These are phyloP conservation scores for Xerocomus amazonicus DNA, from an alignment of 1,284 basidiomycete genomes.

Conservation along the genomic window DNA sequence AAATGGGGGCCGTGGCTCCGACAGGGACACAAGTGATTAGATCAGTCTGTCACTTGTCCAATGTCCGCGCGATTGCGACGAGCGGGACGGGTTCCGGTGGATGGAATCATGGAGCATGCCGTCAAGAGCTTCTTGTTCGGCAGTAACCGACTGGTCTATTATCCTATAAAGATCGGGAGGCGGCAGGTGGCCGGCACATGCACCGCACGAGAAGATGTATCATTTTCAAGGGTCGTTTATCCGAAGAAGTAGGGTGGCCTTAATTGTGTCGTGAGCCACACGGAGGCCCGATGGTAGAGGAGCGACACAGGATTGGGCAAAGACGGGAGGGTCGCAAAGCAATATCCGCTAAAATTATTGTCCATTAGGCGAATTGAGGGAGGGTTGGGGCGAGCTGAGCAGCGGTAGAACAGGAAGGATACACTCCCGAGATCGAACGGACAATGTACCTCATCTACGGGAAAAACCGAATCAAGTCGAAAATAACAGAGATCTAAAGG, in stretches of 20 bases:
- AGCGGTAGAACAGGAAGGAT: slow-evolving; percentile 15
- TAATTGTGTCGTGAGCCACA: slow-evolving; percentile 13
- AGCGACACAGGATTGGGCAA: background rate
- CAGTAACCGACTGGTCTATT: slow-evolving; percentile 17
- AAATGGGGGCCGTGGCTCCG: slow-evolving; percentile 22
- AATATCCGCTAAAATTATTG: slow-evolving; percentile 9
- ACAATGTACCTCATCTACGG: slow-evolving; percentile 35
- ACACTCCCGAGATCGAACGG: slow-evolving; percentile 22
- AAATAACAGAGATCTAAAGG: slow-evolving; percentile 28
- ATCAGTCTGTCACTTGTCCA: slow-evolving; percentile 19
- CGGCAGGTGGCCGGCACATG: slow-evolving; percentile 14
- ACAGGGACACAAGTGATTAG: slow-evolving; percentile 22
- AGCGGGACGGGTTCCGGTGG: slow-evolving; percentile 35
- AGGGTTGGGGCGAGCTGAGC: slow-evolving; percentile 16
- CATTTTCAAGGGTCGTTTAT: slow-evolving; percentile 24
- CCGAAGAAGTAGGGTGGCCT: slow-evolving; percentile 14
- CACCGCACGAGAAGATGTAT: slow-evolving; percentile 19
- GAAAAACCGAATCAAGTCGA: slow-evolving; percentile 23
- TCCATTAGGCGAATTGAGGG: slow-evolving; percentile 4
- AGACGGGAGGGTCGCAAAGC: background rate
- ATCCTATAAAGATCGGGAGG: slow-evolving; percentile 18
- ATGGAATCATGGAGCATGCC: slow-evolving; percentile 37
- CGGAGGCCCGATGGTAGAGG: too few relatives aligned
- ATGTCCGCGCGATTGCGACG: slow-evolving; percentile 30
- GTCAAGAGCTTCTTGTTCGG: slow-evolving; percentile 27